These are phyloP conservation scores for Monilinia polystroma DNA, from an alignment of 2,329 filamentous ascomycete genomes.

Conservation along the genomic window DNA sequence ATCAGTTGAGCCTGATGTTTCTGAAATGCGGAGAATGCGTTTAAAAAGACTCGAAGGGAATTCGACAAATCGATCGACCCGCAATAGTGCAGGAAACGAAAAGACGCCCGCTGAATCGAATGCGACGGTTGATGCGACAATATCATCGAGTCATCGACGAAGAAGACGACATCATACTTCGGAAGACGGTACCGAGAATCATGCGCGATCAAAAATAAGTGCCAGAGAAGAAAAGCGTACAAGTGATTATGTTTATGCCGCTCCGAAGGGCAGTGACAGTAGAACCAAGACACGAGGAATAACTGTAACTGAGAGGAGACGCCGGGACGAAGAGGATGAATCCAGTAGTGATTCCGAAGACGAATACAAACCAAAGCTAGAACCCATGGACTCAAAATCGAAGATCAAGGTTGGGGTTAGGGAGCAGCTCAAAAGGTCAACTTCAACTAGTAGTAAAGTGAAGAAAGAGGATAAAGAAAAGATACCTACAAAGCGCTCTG, in stretches of 20 bases:
- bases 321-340: slow-evolving; percentile 30
- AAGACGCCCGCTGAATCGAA: slow-evolving; percentile 34
- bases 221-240: slow-evolving; percentile 26
- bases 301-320: slow-evolving; percentile 30
- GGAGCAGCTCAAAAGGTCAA: slow-evolving; percentile 29
- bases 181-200: slow-evolving; percentile 29
- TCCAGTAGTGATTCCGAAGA: slow-evolving; percentile 30
- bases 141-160: slow-evolving; percentile 31
- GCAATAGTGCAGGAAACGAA: slow-evolving; percentile 28
- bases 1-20: slow-evolving; percentile 29
- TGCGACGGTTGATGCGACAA: slow-evolving; percentile 30
- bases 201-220: slow-evolving; percentile 26
- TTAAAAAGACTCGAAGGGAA: slow-evolving; percentile 36
- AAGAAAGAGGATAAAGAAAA: slow-evolving; percentile 25
- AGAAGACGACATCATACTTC: slow-evolving; percentile 26
- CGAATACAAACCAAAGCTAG: slow-evolving; percentile 22
- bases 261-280: slow-evolving; percentile 24
- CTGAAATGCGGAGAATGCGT: slow-evolving; percentile 33
- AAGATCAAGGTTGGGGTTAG: slow-evolving; percentile 35
- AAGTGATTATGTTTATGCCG: slow-evolving; percentile 31
- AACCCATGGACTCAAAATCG: slow-evolving; percentile 27
- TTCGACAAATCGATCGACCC: slow-evolving; percentile 21
- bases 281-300: slow-evolving; percentile 23
- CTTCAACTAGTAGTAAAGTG: slow-evolving; percentile 28
- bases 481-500: slow-evolving; percentile 23